phyloP scores from a whole-genome alignment of 1,284 basidiomycete species.

The Heterobasidion occidentale region DNA sequence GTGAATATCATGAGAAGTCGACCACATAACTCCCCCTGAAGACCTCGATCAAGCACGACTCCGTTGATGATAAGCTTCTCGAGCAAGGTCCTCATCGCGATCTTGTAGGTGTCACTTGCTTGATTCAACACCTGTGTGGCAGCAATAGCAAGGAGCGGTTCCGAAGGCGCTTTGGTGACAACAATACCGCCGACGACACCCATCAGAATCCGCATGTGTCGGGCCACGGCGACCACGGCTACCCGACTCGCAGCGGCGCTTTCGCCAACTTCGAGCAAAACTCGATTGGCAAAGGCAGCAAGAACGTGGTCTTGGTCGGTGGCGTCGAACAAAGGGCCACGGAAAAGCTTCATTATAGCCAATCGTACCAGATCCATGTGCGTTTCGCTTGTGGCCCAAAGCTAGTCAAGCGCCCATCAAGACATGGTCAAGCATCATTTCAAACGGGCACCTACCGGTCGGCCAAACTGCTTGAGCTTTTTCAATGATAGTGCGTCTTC shows the following conservation, averaged over 20 bases:
- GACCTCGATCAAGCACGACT: background rate
- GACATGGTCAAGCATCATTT: no score
- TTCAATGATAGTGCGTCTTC: background rate
- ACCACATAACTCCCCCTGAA: background rate
- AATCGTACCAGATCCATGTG: background rate
- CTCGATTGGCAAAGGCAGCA: background rate
- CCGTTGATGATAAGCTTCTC: background rate
- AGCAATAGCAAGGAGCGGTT: background rate
- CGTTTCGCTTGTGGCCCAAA: background rate
- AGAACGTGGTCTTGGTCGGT: background rate
- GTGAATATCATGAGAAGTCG: background rate
- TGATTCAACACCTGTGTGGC: background rate
- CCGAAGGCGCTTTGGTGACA: background rate
- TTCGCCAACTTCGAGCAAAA: background rate
- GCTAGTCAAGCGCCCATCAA: no score
- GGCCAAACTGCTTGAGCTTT: background rate
- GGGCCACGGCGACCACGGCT: background rate
- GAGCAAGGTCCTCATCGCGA: background rate
- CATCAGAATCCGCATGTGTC: background rate
- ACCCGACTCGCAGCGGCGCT: background rate
- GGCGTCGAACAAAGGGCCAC: background rate
- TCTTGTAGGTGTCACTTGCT: background rate
- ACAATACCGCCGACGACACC: background rate
- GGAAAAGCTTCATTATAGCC: background rate
- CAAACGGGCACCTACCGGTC: background rate